Conservation (phyloP, 1,139 yeast genomes). For the Cylindricascospora bacillispora region DNA sequence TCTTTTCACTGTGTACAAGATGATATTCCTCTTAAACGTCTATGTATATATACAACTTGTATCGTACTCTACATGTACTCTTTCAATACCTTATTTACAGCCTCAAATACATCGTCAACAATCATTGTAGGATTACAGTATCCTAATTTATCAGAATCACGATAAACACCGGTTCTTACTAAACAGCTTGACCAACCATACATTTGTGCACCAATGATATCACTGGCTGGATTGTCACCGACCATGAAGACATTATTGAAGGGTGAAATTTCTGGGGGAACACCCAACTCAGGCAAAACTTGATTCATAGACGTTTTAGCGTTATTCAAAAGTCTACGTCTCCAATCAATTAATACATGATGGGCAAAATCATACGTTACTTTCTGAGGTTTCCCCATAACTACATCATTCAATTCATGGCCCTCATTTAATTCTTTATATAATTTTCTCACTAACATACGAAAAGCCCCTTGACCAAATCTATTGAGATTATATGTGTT, state of each 20-base stretch:
- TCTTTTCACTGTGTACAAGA: no score
- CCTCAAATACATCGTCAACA: conserved; percentile 28
- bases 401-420: conserved; percentile 39
- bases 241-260: conserved; percentile 70
- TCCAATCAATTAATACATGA: conserved; percentile 52
- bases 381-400: conserved; percentile 76
- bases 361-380: conserved; percentile 81
- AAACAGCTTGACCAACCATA: conserved; percentile 83
- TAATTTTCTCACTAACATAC: conserved; percentile 50
- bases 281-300: conserved; percentile 16
- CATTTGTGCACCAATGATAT: conserved; percentile 75
- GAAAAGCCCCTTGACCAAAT: conserved; percentile 87
- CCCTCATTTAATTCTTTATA: conserved; percentile 46
- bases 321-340: conserved; percentile 26
- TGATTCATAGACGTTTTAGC: conserved; percentile 11
- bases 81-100: conserved; percentile 25
- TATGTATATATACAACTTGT: no score
- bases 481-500: conserved; percentile 70
- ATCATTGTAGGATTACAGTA: conserved; percentile 29
- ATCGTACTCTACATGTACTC: no score
- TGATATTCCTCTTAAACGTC: no score
- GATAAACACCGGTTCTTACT: conserved; percentile 78
- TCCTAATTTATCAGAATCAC: conserved; percentile 45
- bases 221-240: conserved; percentile 92
- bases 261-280: conserved; percentile 14